Evolutionary conservation across 2,329 filamentous ascomycete species (phyloP), one percentile per base, ranked within the genome.

Genomic region (Clarireedia hainanense): DNA sequence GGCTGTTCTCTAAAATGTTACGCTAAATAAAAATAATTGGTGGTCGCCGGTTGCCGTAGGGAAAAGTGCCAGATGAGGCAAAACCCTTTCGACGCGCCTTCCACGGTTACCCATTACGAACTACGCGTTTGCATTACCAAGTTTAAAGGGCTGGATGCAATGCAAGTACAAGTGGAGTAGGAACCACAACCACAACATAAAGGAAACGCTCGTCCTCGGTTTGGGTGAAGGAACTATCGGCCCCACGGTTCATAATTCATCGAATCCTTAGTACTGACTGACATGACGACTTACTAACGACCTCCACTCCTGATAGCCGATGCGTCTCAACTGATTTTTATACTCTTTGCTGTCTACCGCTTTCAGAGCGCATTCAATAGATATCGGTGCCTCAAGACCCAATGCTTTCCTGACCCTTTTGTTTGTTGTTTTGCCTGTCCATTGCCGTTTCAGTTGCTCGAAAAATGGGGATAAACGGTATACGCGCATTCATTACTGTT

Each of bases 381-480:
- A 46, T 37, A 43, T 36, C 20, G 15, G 39, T 40, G 34, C 12
- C 40, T 12, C 6, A 42, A 23, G 45, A 30, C 30, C 26, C 40
- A 45, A 55, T 55, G 52, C 9, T 50, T 37, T 23, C 47, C 12
- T 36, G 60, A 55, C 59, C 60, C 60, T 52, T 57, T 58, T 56
- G 60, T 55, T 58, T 17, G 52, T 50, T 55, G 46, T 55, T 57
- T 61, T 63, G 57, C 56, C 54, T 57, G 55, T 64, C 57, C 58
- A 45, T 52, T 45, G 45, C 51, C 56, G 55, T 42, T 27, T 30
- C 40, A 50, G 53, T 50, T 47, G 60, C 37, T 58, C 57, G 56
- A 63, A 34, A 52, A 49, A 69, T 61, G 60, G 58, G 60, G 17
- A 61, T 62, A 37, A 57, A 53, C 47, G 59, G 59, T 60, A 57